Evolutionary conservation across 352 stramenopile species (phyloP).

Genomic region (Globisporangium ultimum): DNA sequence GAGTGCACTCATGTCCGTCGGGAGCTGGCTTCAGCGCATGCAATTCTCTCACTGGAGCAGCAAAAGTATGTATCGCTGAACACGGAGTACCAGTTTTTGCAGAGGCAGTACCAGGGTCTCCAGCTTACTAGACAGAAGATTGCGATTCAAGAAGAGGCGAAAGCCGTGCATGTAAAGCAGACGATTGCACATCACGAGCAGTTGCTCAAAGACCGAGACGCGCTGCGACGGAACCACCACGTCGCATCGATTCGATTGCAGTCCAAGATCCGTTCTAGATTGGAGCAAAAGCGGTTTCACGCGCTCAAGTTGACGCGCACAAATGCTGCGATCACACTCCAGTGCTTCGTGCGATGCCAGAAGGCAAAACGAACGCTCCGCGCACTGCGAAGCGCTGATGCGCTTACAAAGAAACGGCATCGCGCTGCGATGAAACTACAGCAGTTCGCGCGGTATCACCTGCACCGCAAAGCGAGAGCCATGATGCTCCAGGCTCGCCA

Average conservation of each 20-base stretch:
- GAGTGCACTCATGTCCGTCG: conserved; percentile 9
- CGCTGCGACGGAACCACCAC: conserved; percentile 24
- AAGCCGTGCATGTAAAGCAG: conserved; percentile 32
- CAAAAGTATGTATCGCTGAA: conserved; percentile 25
- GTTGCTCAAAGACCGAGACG: conserved; percentile 33
- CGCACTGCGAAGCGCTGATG: conserved; percentile 17
- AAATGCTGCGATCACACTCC: conserved; percentile 33
- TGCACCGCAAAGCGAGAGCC: conserved; percentile 31
- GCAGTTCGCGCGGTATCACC: conserved; percentile 31
- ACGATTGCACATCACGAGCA: conserved; percentile 40
- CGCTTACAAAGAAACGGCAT: background rate
- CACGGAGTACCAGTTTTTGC: conserved; percentile 31
- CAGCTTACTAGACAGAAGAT: conserved; percentile 36
- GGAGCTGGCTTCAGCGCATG: conserved; percentile 20
- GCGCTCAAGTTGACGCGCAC: conserved; percentile 39
- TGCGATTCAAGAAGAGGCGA: conserved; percentile 36
- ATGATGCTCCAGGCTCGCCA: conserved; percentile 29
- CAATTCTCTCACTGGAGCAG: conserved; percentile 24
- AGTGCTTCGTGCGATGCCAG: conserved; percentile 31
- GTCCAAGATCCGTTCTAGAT: conserved; percentile 40
- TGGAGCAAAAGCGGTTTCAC: conserved; percentile 68
- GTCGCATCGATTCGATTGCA: conserved; percentile 61
- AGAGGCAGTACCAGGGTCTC: conserved; percentile 19
- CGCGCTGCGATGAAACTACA: conserved; percentile 29
- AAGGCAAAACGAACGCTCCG: conserved; percentile 16